These are phyloP conservation scores for Nannochloropsis salina DNA, from an alignment of 108 stramenopile species.

Conservation along the genomic window DNA sequence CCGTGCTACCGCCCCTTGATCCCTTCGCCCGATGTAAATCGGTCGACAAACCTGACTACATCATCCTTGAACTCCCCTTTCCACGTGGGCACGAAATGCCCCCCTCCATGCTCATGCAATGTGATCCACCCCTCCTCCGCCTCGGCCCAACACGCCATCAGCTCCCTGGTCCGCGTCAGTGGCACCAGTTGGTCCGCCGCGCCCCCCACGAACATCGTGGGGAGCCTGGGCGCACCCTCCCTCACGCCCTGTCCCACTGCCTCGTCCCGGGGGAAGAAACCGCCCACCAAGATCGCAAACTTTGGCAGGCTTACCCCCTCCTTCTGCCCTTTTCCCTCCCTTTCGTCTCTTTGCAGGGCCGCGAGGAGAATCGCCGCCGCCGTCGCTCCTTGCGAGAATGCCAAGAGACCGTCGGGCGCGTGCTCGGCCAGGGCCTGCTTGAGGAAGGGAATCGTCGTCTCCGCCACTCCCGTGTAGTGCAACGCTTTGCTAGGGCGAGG, in stretches of 20 bases:
- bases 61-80: neutral
- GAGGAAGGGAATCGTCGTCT: neutral
- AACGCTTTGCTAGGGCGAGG: neutral
- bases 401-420: neutral
- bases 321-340: neutral
- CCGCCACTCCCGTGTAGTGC: neutral
- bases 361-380: neutral
- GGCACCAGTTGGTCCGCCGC: neutral
- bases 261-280: neutral
- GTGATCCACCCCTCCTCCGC: neutral
- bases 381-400: constrained; percentile 3
- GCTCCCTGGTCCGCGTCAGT: neutral
- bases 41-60: neutral
- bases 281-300: neutral
- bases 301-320: neutral
- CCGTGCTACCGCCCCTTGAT: no score
- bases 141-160: neutral
- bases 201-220: neutral
- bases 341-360: neutral
- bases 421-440: neutral
- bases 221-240: neutral
- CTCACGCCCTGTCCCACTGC: neutral
- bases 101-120: neutral
- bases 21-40: no score
- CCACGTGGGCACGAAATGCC: neutral